Evolutionary conservation across 2,329 filamentous ascomycete genomes (phyloP), one percentile per base, ranked within the genome.

Genomic region (Fusarium sp.): DNA sequence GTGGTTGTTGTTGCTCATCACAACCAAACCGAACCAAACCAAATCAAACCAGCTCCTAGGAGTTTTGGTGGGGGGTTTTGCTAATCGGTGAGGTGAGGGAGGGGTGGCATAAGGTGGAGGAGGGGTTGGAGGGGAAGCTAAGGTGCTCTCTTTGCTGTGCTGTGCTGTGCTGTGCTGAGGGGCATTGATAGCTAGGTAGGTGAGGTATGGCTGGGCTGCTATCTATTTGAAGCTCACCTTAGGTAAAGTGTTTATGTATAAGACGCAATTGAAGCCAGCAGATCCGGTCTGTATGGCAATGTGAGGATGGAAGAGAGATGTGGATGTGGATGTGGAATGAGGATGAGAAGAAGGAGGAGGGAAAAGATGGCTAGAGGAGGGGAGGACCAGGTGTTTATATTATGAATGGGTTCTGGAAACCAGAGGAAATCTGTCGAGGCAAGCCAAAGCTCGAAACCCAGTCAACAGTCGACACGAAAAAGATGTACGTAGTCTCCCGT

Each of bases 1-100:
- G 38, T 58, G 51, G 51, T 63, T 74, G 60, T 68, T 74, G 68
- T 74, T 74, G 67, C 71, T 73, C 64, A 64, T 72, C 62, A 66
- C 56, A 72, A 69, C 70, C 58, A 73, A 69, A 54, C 57, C 57
- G 22, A 63, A 34, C 58, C 60, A 63, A 49, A 10, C 60, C 60
- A 39, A 63, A 63, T 63, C 44, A 39, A 73, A 69, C 60, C 65
- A 72, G 69, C 63, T 71, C 63, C 39, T 51, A 48, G 44, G 31
- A 63, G 34, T 50, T 70, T 74, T 74, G 73, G 72, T 71, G 71
- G 72, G 72, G 72, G 58, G 52, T 33, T 53, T 68, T 63, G 20
- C 48, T 67, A 65, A 62, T 72, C 49, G 67, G 66, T 71, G 68
- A 69, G 68, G 58, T 71, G 68, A 69, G 68, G 58, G 68, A 71